Conservation (phyloP, 768 basidiomycete species). For the Naganishia friedmannii region DNA sequence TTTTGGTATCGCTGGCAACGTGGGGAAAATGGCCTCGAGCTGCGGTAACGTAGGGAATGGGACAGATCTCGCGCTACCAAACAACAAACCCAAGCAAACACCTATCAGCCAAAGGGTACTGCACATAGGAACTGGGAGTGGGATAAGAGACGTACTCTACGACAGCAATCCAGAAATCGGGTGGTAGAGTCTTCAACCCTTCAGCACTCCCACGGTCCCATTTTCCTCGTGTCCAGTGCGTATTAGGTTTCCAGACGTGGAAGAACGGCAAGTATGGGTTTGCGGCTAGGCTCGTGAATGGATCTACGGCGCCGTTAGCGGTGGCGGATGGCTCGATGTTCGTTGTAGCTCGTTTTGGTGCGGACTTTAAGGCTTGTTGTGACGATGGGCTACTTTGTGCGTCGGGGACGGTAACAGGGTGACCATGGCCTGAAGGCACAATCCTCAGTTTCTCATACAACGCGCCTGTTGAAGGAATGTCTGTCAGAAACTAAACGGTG, state of each 20-base stretch:
- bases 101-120: not conserved
- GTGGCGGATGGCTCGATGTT: too few species aligned
- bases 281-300: slow-evolving; percentile 32
- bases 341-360: not conserved
- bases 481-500: too few species aligned
- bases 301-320: slow-evolving; percentile 34
- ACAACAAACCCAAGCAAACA: not conserved
- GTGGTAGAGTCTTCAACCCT: slow-evolving; percentile 66
- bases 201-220: slow-evolving; percentile 58
- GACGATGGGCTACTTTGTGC: not conserved
- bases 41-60: slow-evolving; percentile 78
- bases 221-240: slow-evolving; percentile 57
- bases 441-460: slow-evolving; percentile 28
- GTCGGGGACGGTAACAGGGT: slow-evolving; percentile 59
- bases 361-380: not conserved
- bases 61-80: slow-evolving; percentile 70
- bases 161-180: slow-evolving; percentile 82
- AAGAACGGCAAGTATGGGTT: slow-evolving; percentile 77
- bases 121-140: not conserved
- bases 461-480: slow-evolving; percentile 2
- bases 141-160: slow-evolving; percentile 63
- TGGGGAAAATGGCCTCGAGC: slow-evolving; percentile 67
- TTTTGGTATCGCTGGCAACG: slow-evolving; percentile 63
- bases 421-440: slow-evolving; percentile 54
- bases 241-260: slow-evolving; percentile 86